Evolutionary conservation across 2,329 filamentous ascomycete species (phyloP), one percentile per base, ranked within the genome.

Genomic region (Cercospora janseana): DNA sequence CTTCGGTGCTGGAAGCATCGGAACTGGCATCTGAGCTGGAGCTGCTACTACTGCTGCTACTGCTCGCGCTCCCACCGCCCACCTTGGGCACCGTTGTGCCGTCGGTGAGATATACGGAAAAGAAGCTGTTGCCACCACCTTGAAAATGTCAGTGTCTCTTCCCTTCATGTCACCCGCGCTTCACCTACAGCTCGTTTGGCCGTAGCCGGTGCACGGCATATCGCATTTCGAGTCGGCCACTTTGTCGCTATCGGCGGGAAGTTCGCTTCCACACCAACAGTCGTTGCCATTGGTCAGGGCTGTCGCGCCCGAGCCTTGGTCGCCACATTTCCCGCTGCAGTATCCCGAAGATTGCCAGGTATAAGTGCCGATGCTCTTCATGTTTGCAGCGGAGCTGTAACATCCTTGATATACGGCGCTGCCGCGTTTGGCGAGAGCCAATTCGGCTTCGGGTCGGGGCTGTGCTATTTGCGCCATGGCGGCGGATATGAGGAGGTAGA

Each of bases 231-330:
- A 66, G 63, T 85, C 78, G 41, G 77, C 72, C 7, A 81, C 77
- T 52, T 83, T 66, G 34, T 74, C 72, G n/a, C 71, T 71, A 28
- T 73, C 62, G n/a, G 83, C 74, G 0, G 90, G 90, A 41, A 90
- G 77, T 53, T 77, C 69, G 56, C 81, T 72, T 52, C 89, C 90
- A 63, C 90, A 95, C 63, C 76, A 87, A 71, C 90, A 95, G 56
- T 81, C 70, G 13, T 76, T 73, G n/a, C 79, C 79, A n/a, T 77
- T 76, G 5, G 77, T 80, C 32, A 88, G 71, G 24, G 77, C 88
- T 62, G 84, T 81, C 5, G 89, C 85, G 1, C 75, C 59, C 26
- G 77, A 74, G 6, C 72, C 63, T 21, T 41, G n/a, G 3, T 69
- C 61, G 18, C 72, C 60, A 64, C 81, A 85, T 57, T 72, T 65